Evolutionary conservation across 1,139 yeast species (phyloP), one percentile per base, ranked within the genome.

Genomic region (Pichia sp.): DNA sequence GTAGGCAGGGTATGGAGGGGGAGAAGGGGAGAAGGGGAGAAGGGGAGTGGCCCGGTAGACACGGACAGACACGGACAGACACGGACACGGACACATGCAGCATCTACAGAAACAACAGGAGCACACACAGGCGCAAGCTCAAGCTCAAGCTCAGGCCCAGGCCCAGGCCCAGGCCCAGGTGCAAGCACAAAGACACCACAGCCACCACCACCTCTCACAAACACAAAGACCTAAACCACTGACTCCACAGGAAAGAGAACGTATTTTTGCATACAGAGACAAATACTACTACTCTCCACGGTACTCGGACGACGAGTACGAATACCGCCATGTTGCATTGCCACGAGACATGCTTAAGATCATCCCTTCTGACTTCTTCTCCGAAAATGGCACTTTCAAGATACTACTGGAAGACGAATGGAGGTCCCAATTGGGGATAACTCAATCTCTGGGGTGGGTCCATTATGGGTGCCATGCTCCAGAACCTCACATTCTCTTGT

Each of bases 391-490:
- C 6, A 91, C 98, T 0, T 72, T 93, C 53, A 79, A 96, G 52
- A 86, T 93, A 42, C 69, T 93, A 40, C 65, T 83, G 45, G 99
- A 93, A 62, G 97, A 91, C 53, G 99, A 93, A 64, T 93, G 99
- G 99, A 74, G 99, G 62, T 51, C 53, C 6, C 97, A 97, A 2
- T 70, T 93, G 43, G 99, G 99, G 4, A 88, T 93, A 56, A 93
- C 98, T 10, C 99, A 91, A 63, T 85, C 95, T 35, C 70, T 93
- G 47, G 99, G 99, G 1, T 93, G 99, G 99, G 93, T 76, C 39
- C 98, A 93, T 63, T 93, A 91, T 60, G 99, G 91, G 59, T 89
- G 96, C 39, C 99, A 93, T 63, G 83, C 96, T 0, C 99, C 98
- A 27, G 99, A 93, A 62, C 99, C 99, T 22, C 98, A 93, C 60